These are phyloP conservation scores for Solanum chaucha DNA, from an alignment of 257 asterid species.

Conservation along the genomic window DNA sequence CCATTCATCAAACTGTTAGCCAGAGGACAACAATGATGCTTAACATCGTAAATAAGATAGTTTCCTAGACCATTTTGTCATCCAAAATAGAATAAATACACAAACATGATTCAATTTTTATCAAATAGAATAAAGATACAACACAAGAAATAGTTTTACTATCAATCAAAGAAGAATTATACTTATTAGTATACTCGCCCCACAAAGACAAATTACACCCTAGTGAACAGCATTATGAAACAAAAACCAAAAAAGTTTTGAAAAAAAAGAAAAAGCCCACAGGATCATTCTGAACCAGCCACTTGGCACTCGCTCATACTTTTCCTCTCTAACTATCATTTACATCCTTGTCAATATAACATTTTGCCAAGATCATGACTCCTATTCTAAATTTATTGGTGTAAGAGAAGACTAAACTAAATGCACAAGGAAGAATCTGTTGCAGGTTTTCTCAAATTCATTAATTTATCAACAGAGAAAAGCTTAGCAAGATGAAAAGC, in stretches of 20 bases:
- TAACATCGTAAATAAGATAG: background rate
- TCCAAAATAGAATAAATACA: background rate
- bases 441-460: background rate
- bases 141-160: background rate
- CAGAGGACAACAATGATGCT: background rate
- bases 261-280: background rate
- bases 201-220: background rate
- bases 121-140: background rate
- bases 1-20: background rate
- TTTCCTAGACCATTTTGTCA: background rate
- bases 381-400: background rate
- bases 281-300: background rate
- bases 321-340: background rate
- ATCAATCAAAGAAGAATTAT: background rate
- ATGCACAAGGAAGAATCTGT: background rate
- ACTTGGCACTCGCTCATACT: background rate
- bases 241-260: background rate
- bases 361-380: background rate
- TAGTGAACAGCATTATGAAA: background rate
- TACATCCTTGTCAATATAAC: background rate
- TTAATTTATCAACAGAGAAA: background rate
- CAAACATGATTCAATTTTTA: background rate
- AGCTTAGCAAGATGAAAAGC: background rate
- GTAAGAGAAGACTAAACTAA: background rate
- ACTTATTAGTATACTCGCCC: background rate